Evolutionary conservation across 2,329 filamentous ascomycete genomes (phyloP).

Genomic region (Pestalotiopsis sp.): DNA sequence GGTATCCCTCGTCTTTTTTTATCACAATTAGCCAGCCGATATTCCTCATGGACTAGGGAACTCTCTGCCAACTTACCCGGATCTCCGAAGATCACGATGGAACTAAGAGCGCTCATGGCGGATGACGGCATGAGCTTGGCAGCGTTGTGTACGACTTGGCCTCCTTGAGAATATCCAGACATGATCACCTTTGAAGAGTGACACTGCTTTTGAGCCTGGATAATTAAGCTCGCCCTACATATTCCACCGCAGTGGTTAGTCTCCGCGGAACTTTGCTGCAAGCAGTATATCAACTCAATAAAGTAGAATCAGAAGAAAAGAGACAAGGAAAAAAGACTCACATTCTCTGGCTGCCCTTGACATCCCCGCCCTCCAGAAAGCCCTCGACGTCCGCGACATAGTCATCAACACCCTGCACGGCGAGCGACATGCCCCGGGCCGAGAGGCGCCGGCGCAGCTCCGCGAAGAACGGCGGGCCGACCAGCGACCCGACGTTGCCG

Average conservation of each 20-base stretch:
- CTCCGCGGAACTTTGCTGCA: not conserved
- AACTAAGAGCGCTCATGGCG: conserved; percentile 2
- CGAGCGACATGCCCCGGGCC: not conserved
- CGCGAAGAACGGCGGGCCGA: conserved; percentile 15
- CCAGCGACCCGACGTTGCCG: conserved; percentile 14
- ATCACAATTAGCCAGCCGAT: not conserved
- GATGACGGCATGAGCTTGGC: not conserved
- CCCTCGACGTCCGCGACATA: conserved; percentile 9
- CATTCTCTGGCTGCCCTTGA: conserved; percentile 13
- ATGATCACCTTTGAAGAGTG: conserved; percentile 7
- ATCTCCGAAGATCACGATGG: conserved; percentile 10
- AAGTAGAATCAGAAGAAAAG: too few relatives aligned
- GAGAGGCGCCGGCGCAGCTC: not conserved
- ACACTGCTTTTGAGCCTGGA: conserved; percentile 2
- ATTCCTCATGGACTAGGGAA: too few relatives aligned
- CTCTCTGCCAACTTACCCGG: not conserved
- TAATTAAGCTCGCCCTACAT: not conserved
- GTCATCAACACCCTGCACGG: conserved; percentile 15
- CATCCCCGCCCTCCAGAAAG: conserved; percentile 13
- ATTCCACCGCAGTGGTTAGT: not conserved
- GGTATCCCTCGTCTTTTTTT: not conserved
- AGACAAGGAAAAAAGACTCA: too few relatives aligned
- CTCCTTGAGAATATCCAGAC: conserved; percentile 11
- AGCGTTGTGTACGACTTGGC: conserved; percentile 10
- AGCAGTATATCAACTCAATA: too few relatives aligned